These are phyloP conservation scores for Ophiostoma piceae DNA, from an alignment of 2,329 filamentous ascomycete genomes.

Conservation along the genomic window DNA sequence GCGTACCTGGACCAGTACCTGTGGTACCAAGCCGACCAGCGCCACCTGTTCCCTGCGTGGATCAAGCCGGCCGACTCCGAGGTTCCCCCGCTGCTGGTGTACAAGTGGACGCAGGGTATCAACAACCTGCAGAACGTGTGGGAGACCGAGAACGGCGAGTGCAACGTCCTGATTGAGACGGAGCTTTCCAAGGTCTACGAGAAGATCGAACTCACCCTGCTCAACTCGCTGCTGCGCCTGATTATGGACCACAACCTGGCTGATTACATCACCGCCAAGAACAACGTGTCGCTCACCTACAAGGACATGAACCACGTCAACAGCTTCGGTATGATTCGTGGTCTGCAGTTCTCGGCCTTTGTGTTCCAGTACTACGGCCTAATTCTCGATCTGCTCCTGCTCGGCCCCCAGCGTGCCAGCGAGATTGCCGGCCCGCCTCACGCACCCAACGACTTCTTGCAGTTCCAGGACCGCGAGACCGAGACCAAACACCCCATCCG, in stretches of 20 bases:
- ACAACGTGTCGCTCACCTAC: constrained; percentile 98
- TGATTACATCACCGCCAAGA: constrained; percentile 98
- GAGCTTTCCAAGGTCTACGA: constrained; percentile 99
- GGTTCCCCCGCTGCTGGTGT: constrained; percentile 86
- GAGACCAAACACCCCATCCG: constrained; percentile 93
- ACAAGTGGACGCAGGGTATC: constrained; percentile 99
- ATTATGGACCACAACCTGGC: constrained; percentile 99
- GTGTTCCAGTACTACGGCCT: constrained; percentile 99
- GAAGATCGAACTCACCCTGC: constrained; percentile 93
- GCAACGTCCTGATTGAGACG: constrained; percentile 98
- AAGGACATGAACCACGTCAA: constrained; percentile 99
- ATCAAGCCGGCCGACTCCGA: constrained; percentile 99
- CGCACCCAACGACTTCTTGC: constrained; percentile 92
- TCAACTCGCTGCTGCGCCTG: constrained; percentile 85
- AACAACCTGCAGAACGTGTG: constrained; percentile 96
- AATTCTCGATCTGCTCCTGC: constrained; percentile 84
- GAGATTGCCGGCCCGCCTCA: constrained; percentile 94
- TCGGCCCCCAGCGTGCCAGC: constrained; percentile 92
- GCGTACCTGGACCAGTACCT: constrained; percentile 97
- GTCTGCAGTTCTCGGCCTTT: constrained; percentile 95
- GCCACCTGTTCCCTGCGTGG: constrained; percentile 95
- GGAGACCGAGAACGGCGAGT: constrained; percentile 90
- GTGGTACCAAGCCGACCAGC: constrained; percentile 98
- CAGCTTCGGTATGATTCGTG: constrained; percentile 96
- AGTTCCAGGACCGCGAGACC: constrained; percentile 89